Evolutionary conservation across 352 stramenopile genomes (phyloP).

Genomic region (Globisporangium viniferum): DNA sequence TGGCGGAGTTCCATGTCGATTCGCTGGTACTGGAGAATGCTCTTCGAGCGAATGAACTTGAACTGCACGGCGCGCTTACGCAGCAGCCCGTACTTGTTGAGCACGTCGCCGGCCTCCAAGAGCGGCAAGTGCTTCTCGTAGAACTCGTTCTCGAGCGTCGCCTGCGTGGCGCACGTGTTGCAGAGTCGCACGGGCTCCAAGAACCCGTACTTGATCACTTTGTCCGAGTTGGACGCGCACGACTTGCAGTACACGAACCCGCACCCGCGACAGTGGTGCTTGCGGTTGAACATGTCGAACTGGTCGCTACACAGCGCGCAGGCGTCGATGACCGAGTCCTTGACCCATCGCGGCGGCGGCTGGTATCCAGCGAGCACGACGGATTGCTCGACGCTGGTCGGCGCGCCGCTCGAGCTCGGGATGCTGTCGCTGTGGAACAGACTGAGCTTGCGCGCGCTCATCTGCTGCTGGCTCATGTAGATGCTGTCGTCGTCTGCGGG

Average conservation of each 20-base stretch:
- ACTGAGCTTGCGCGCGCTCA: slow-evolving; percentile 15
- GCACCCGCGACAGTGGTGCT: slow-evolving; percentile 64
- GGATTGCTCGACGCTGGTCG: neutral
- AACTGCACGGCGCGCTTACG: slow-evolving; percentile 53
- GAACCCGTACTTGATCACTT: slow-evolving; percentile 66
- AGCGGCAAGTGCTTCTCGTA: slow-evolving; percentile 62
- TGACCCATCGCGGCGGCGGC: slow-evolving; percentile 51
- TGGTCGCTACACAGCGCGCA: slow-evolving; percentile 42
- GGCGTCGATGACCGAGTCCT: slow-evolving; percentile 48
- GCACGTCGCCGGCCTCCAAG: slow-evolving; percentile 54
- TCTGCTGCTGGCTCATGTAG: slow-evolving; percentile 38
- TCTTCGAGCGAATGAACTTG: slow-evolving; percentile 53
- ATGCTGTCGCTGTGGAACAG: slow-evolving; percentile 10
- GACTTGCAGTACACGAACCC: slow-evolving; percentile 54
- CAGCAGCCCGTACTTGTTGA: slow-evolving; percentile 69
- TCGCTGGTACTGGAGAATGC: slow-evolving; percentile 75
- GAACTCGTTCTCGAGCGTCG: slow-evolving; percentile 56
- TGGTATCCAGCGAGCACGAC: slow-evolving; percentile 41
- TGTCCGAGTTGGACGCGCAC: slow-evolving; percentile 47
- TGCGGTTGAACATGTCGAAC: slow-evolving; percentile 67
- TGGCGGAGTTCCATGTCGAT: slow-evolving; percentile 44
- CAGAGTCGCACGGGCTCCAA: slow-evolving; percentile 61
- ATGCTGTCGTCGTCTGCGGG: slow-evolving; percentile 25
- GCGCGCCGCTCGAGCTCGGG: slow-evolving; percentile 4
- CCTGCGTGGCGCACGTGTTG: slow-evolving; percentile 33